These are phyloP conservation scores for Sapria himalayana DNA, from an alignment of 345 rosid species.

Conservation along the genomic window DNA sequence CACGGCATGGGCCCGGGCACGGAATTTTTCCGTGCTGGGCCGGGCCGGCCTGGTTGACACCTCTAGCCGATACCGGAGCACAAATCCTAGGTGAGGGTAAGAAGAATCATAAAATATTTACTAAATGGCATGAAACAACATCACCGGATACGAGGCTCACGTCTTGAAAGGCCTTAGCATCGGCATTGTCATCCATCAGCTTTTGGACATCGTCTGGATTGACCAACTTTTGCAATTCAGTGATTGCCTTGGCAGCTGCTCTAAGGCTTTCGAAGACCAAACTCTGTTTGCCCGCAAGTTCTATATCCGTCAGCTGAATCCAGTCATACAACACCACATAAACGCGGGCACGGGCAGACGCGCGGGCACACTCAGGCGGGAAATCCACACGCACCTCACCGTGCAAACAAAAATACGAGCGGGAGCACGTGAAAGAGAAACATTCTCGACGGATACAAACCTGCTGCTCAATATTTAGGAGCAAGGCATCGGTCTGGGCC, in stretches of 20 bases:
- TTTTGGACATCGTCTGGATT: constrained; percentile 80
- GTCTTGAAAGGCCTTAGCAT: constrained; percentile 91
- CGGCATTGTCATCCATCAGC: constrained; percentile 84
- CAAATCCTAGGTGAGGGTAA: no score
- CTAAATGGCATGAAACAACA: neutral
- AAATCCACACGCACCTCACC: neutral
- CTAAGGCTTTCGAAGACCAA: constrained; percentile 88
- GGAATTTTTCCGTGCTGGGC: no score
- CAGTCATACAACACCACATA: neutral
- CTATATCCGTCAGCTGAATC: constrained; percentile 77
- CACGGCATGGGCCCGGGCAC: no score
- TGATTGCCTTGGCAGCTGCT: constrained; percentile 59
- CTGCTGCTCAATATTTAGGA: constrained; percentile 92
- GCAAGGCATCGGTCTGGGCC: constrained; percentile 85
- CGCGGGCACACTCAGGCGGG: neutral
- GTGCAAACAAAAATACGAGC: neutral
- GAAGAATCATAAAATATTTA: no score
- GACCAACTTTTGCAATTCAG: constrained; percentile 78
- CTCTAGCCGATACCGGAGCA: no score
- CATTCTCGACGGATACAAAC: constrained; percentile 15
- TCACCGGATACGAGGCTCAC: constrained; percentile 22
- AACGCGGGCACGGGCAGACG: neutral
- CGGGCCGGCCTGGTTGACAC: no score
- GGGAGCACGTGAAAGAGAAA: neutral
- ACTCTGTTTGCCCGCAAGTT: constrained; percentile 80